Evolutionary conservation across 352 stramenopile species (phyloP), one percentile per base, ranked within the genome.

Genomic region (Globisporangium lucens): DNA sequence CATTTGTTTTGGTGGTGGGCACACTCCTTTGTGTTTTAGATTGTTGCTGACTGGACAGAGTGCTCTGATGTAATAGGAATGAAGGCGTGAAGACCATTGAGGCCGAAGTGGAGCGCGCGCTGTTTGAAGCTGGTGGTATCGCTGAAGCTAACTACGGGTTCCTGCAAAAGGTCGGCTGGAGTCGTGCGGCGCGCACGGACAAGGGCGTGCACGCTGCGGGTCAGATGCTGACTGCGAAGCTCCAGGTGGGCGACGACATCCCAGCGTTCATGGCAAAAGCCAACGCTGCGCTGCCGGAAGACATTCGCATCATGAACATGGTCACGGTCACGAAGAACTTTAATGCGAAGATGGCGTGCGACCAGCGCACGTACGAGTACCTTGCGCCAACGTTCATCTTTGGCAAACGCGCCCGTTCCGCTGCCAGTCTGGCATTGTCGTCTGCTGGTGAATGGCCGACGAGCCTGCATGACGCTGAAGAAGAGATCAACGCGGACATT

Each of bases 341-440:
- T 65, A 97, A 97, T 69, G 86, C 91, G 41, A 96, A 97, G 67
- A 89, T 91, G 68, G 79, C 79, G 36, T 98, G 91, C 70, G 89
- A 96, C 62, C 80, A 93, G 71, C 83, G 91, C 56, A 94, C 85
- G 49, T 98, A 98, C 67, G 90, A 97, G 75, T 98, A 98, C 68
- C 69, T 97, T 0, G 82, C 91, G 24, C 91, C 91, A 27, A 96
- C 90, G 33, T 97, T 96, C 69, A 91, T 97, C 53, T 94, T 97
- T 63, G 75, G 68, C 15, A 78, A 77, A 36, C 78, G 80, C 36
- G 47, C 51, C 6, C 66, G 63, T 9, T 20, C 30, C 47, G n/a
- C 24, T 2, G 58, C 27, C 0, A 5, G 60, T 22, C 9, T 30
- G 10, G 30, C 33, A 15, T 2, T 9, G 5, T 15, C 56, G 13